Base-by-base conservation (phyloP, 371 early-diverging fungal species). In the Mucor ambiguus region DNA sequence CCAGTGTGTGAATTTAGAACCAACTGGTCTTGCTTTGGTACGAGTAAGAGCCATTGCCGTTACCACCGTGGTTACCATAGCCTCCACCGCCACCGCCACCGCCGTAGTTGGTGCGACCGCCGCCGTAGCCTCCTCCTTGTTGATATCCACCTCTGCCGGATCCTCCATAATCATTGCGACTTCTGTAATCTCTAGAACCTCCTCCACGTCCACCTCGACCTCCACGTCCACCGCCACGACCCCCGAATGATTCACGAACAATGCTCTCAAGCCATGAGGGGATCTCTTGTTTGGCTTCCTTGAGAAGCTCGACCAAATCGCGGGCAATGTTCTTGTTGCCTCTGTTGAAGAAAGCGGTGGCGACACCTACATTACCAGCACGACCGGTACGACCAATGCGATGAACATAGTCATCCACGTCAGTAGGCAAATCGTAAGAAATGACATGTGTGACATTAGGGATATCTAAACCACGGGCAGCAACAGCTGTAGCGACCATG, bases 401-500 rank as follows among this genome's bases (percentile, higher is more conserved):
- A 82, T 99, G 99, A 63, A 99, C 95, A 80, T 97, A 99, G 78
- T 97, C 97, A 73, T 95, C 94, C 74, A 90, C 89, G 77, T 96
- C 95, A 8, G 87, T 89, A 38, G 98, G 99, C 69, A 99, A 85
- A 71, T 98, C 98, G 75, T 93, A 98, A 79, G 95, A 96, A 74
- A 96, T 87, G 55, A 97, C 96, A 68, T 96, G 95, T 33, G 91
- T 85, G 54, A 95, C 95, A 64, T 94, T 93, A 68, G 92, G 90
- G 59, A 93, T 93, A 80, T 94, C 99, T 30, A 99, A 82, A 71
- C 99, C 99, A 87, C 99, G 93, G 32, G 99, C 97, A 63, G 98
- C 99, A 10, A 99, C 98, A 66, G 99, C 99, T 28, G 99, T 99
- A 30, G 99, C 99, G 7, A 99, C 98, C 85, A 99, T 85, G 60